phyloP scores from a whole-genome alignment of 768 basidiomycete species.

The Leucocoprinus leucothites region DNA sequence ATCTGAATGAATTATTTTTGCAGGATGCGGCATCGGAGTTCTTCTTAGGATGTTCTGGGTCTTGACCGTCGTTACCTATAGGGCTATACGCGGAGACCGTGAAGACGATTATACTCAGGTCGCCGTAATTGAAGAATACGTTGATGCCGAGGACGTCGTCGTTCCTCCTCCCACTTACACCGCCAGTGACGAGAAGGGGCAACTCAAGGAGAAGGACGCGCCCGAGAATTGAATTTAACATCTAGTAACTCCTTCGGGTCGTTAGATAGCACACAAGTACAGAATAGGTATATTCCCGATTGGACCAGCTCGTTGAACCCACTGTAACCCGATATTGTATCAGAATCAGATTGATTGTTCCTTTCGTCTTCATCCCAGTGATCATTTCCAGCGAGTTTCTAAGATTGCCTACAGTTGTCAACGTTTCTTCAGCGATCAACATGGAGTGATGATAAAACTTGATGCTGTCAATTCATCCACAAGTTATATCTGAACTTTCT shows the following conservation, averaged over 20 bases:
- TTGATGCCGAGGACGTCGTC: constrained; percentile 44
- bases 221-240: background rate
- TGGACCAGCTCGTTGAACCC: no score
- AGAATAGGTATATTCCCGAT: no score
- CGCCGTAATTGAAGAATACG: constrained; percentile 37
- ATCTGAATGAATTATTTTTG: constrained; percentile 4
- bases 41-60: constrained; percentile 82
- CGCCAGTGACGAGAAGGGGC: constrained; percentile 47
- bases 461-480: no score
- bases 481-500: no score
- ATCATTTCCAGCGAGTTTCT: no score
- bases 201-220: constrained; percentile 15
- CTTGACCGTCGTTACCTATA: constrained; percentile 56
- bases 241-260: background rate
- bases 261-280: background rate
- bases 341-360: no score
- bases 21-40: constrained; percentile 84
- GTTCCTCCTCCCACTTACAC: constrained; percentile 57
- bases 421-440: no score
- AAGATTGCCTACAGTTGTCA: no score
- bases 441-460: no score
- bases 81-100: constrained; percentile 42
- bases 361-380: no score
- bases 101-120: constrained; percentile 37
- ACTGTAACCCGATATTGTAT: no score